Percentiles rank a stretch among this genome's conserved stretches.
phyloP scores from a whole-genome alignment of 2,329 filamentous ascomycete species.

The Cladosporium sp. region DNA sequence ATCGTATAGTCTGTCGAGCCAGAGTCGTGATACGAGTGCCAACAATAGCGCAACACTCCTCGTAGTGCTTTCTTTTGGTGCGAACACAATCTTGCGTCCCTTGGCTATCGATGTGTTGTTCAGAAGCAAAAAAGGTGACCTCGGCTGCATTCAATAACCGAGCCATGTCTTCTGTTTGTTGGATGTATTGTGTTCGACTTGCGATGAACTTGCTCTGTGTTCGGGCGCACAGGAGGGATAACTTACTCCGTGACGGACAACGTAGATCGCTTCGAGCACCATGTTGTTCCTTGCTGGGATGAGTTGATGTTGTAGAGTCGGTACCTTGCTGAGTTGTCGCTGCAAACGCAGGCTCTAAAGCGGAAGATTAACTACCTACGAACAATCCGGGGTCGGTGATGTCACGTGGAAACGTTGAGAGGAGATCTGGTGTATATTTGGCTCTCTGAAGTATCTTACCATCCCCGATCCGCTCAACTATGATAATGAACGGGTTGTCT shows the following conservation, averaged over 20 bases:
- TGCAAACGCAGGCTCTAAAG: slow-evolving; percentile 3
- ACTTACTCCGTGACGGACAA: slow-evolving; percentile 54
- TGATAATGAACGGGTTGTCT: not conserved
- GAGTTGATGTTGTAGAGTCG: slow-evolving; percentile 4
- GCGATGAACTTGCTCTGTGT: not conserved
- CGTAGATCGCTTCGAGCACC: slow-evolving; percentile 50
- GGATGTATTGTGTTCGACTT: not conserved
- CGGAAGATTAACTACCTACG: not conserved
- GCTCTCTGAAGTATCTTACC: not conserved
- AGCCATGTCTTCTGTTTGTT: not conserved
- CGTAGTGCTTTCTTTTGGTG: slow-evolving; percentile 13
- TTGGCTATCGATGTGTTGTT: slow-evolving; percentile 17
- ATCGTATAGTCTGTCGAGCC: not conserved
- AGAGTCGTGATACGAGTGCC: not conserved
- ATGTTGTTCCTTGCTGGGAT: slow-evolving; percentile 26
- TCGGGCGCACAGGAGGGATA: not conserved
- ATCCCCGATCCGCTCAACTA: not conserved
- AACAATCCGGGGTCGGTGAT: slow-evolving; percentile 16
- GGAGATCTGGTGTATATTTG: slow-evolving; percentile 5
- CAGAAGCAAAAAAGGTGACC: not conserved
- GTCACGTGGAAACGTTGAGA: slow-evolving; percentile 17
- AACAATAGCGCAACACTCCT: not conserved
- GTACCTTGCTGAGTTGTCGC: not conserved
- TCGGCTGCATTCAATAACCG: not conserved
- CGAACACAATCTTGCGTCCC: slow-evolving; percentile 1